Evolutionary conservation across 1,139 yeast species (phyloP), one percentile per base, ranked within the genome.

Genomic region (Scheffersomyces parashehatae): DNA sequence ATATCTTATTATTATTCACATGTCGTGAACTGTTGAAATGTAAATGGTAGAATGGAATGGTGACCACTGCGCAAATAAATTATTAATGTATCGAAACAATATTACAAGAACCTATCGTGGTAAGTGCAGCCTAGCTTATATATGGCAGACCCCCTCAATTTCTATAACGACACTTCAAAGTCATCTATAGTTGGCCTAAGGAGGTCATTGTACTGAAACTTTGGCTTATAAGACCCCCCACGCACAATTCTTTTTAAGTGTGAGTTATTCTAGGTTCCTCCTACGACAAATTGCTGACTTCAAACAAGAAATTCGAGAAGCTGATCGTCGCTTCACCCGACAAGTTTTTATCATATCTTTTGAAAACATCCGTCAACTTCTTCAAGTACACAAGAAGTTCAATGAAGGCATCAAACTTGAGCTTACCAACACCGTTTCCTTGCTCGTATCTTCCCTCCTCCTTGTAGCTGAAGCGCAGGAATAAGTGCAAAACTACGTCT

Each of bases 371-470:
- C 1, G 96, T 88, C 53, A 87, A 76, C 50, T 88, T 80, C 61
- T 89, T 75, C 54, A 88, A 69, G 74, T 88, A 85, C 29, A 88
- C 87, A 53, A 89, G 75, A 44, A 88, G 75, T 59, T 88, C 96
- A 36, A 88, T 90, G 64, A 88, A 88, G 60, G 83, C 77, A 63
- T 89, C 96, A 62, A 88, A 89, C 49, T 86, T 83, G 61, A 88
- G 71, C 50, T 79, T 83, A 16, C 83, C 83, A 50, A 78, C 68
- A 0, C 67, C 53, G 5, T 61, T 48, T 14, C 62, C 60, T 36
- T 56, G 58, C 34, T 50, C 58, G 37, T 43, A 45, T 8, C 51
- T 75, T 52, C 47, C 70, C 57, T 48, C 61, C 52, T 55, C 74
- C 63, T 68, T 69, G 46, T 62, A 57, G 32, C 85, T 76, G 57